phyloP scores from a whole-genome alignment of 345 rosid genomes.

The Camelina sativa region DNA sequence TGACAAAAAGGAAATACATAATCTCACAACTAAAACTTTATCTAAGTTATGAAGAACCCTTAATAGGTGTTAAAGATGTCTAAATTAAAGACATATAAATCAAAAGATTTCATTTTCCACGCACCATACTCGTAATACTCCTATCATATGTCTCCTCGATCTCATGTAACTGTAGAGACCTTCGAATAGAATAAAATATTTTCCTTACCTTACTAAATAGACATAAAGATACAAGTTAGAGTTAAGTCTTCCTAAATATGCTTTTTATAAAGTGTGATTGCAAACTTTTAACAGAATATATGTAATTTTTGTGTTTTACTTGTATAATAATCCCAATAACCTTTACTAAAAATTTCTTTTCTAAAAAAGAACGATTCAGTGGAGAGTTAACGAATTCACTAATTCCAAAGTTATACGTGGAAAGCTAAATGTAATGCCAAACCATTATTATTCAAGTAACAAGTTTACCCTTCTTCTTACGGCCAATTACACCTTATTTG shows the following conservation, averaged over 20 bases:
- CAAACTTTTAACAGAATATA: neutral
- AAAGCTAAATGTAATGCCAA: neutral
- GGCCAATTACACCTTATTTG: neutral
- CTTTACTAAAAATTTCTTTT: neutral
- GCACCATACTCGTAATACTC: neutral
- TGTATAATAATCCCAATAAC: too few relatives aligned
- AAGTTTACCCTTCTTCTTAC: neutral
- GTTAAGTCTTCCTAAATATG: neutral
- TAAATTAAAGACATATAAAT: too few relatives aligned
- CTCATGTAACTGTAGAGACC: neutral
- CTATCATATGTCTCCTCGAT: too few relatives aligned
- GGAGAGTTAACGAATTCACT: slow-evolving; percentile 9
- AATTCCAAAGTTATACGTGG: neutral
- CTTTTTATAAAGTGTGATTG: neutral
- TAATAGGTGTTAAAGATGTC: too few relatives aligned
- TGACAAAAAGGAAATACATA: too few relatives aligned
- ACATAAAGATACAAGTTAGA: neutral
- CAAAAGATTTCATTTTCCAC: neutral
- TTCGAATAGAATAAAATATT: neutral
- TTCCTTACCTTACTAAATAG: neutral
- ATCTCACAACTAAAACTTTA: too few relatives aligned
- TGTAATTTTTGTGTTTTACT: neutral
- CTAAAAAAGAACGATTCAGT: neutral
- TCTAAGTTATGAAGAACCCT: too few relatives aligned
- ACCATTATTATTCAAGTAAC: neutral